Conservation (phyloP, 306 rosid genomes). For the Casuarina glauca region DNA sequence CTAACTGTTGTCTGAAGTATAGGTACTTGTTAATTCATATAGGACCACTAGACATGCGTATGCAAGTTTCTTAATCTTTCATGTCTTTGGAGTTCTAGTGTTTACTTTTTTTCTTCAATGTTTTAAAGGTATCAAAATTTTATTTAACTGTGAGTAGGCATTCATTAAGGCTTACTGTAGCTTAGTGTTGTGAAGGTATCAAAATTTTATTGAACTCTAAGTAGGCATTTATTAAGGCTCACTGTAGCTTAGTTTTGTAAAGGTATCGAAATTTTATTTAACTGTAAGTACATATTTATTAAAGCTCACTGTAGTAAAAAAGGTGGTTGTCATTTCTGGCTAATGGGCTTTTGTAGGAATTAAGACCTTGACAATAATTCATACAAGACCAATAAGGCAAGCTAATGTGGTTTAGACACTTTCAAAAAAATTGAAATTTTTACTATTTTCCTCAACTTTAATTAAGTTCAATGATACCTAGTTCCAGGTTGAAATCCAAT, state of each 20-base stretch:
- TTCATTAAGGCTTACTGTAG: not conserved
- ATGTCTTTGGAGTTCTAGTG: not conserved
- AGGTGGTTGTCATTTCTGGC: not conserved
- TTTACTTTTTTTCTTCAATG: not conserved
- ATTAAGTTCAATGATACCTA: not conserved
- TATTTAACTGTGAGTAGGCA: not conserved
- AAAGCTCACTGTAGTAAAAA: not conserved
- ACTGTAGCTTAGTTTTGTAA: not conserved
- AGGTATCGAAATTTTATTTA: not conserved
- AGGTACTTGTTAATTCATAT: not conserved
- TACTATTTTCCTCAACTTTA: too few species aligned
- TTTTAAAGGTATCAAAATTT: not conserved
- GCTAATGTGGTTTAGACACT: not conserved
- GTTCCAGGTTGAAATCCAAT: not conserved
- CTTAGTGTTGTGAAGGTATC: too few species aligned
- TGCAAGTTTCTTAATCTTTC: not conserved
- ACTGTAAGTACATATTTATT: not conserved
- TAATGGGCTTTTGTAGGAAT: not conserved
- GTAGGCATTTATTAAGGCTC: not conserved
- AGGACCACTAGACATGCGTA: not conserved
- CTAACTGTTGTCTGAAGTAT: not conserved
- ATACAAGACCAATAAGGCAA: not conserved
- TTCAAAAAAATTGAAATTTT: not conserved
- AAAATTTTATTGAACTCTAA: not conserved
- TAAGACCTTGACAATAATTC: not conserved